Evolutionary conservation across 2,329 filamentous ascomycete species (phyloP), one percentile per base, ranked within the genome.

Genomic region (Mycosphaerella sp.): DNA sequence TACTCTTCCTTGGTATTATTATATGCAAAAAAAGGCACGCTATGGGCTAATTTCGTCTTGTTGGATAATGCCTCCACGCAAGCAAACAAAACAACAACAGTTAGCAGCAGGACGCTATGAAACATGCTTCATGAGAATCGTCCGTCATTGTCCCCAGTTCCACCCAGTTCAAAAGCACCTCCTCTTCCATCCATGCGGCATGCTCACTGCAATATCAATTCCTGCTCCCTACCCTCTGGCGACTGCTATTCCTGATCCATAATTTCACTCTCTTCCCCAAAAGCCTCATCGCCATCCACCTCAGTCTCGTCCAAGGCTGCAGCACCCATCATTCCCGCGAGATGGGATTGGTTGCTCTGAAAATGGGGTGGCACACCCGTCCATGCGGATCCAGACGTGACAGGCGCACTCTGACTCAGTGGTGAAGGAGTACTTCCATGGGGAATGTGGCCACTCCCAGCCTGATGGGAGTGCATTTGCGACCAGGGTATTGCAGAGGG

Each of bases 181-280:
- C 21, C 21, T 21, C 21, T 21, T 21, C 21, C 21, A 21, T 21
- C 21, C 4, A 29, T 29, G 26, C 26, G 26, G 26, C 26, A 4
- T 4, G 6, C 26, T 29, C 26, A 29, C 40, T 3, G 8, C 23
- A n/a, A 2, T 4, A 6, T n/a, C 2, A 10, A 17, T 42, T 8
- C 14, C n/a, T n/a, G 8, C 9, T 5, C 7, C 40, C 11, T 7
- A 4, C 14, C 40, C 2, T 14, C 9, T 26, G 42, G 45, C 39
- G 47, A 45, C 48, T 32, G 49, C 39, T 53, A 58, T 34, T 62
- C 58, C n/a, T 59, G 55, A 31, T 61, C 71, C 67, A 75, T 67
- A 54, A 74, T 68, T 63, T 76, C 74, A 57, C 73, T 76, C 23
- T 69, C 73, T 42, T 75, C 73, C 8, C 72, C 72, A 58, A 74